phyloP scores from a whole-genome alignment of 176 grass and related monocot species.

The Metroxylon sagu region DNA sequence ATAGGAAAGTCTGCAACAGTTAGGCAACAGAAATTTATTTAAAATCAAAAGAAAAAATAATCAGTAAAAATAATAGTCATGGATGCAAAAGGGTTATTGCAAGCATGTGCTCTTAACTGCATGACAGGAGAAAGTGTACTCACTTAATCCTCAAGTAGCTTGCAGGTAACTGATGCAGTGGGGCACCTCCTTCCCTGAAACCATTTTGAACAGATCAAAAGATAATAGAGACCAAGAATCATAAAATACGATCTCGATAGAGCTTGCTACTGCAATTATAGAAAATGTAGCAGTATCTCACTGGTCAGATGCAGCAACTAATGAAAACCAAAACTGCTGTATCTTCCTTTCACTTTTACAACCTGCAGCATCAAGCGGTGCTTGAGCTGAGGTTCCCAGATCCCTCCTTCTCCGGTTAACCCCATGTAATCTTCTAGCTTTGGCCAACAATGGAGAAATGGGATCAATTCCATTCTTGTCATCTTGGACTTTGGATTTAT shows the following conservation, averaged over 20 bases:
- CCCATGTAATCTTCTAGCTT: constrained; percentile 24
- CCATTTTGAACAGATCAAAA: constrained; percentile 4
- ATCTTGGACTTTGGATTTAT: constrained; percentile 31
- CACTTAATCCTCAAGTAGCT: constrained; percentile 79
- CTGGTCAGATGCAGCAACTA: constrained; percentile 62
- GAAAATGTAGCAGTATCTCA: constrained; percentile 28
- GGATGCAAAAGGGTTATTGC: too few species aligned
- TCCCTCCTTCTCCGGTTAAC: constrained; percentile 30
- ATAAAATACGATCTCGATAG: constrained; percentile 2
- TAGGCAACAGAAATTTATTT: too few species aligned
- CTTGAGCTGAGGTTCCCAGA: constrained; percentile 13
- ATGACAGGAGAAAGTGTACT: constrained; percentile 18
- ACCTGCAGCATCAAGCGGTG: constrained; percentile 26
- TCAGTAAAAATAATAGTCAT: too few species aligned
- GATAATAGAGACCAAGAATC: constrained; percentile 11
- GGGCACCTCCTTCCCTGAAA: constrained; percentile 60
- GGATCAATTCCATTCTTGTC: constrained; percentile 32
- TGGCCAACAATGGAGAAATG: constrained; percentile 9
- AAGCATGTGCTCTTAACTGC: too few species aligned
- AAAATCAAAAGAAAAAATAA: too few species aligned
- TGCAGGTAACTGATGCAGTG: constrained; percentile 60
- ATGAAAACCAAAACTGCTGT: constrained; percentile 68
- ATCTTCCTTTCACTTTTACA: constrained; percentile 27
- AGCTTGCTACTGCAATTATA: background rate
- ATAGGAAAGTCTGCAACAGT: too few species aligned